Evolutionary conservation across 768 basidiomycete species (phyloP).

Genomic region (Russula abietina): DNA sequence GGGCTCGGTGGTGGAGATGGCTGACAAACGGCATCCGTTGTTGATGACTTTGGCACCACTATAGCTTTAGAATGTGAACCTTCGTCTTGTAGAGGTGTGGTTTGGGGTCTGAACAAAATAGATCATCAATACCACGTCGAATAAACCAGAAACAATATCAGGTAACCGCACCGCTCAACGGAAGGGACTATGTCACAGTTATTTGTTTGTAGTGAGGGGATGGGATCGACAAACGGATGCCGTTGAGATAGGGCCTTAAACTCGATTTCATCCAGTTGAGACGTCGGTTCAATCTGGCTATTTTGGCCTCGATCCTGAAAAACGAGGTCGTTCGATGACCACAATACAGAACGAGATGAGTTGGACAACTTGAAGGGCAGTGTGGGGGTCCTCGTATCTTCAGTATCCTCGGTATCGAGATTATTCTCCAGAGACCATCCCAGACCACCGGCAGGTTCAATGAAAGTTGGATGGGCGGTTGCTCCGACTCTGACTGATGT

Average conservation of each 20-base stretch:
- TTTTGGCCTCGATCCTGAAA: background rate
- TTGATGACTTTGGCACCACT: background rate
- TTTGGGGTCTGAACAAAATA: background rate
- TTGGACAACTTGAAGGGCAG: background rate
- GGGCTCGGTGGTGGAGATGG: constrained; percentile 6
- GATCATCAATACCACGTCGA: background rate
- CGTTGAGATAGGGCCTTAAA: background rate
- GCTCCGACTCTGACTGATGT: background rate
- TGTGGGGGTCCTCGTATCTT: background rate
- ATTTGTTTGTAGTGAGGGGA: background rate
- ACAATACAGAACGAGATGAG: background rate
- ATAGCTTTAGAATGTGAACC: background rate
- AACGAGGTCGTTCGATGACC: background rate
- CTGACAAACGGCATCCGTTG: background rate
- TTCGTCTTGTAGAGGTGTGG: background rate
- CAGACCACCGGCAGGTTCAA: background rate
- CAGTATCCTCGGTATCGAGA: background rate
- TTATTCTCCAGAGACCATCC: background rate
- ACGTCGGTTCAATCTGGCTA: constrained; percentile 17
- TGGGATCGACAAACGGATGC: background rate
- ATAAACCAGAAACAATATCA: background rate
- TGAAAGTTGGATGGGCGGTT: background rate
- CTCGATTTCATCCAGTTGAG: constrained; percentile 19
- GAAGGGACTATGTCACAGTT: background rate
- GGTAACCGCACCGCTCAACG: constrained; percentile 1